Base-by-base conservation (phyloP, 2,329 filamentous ascomycete species). In the Pyrenophora graminea region DNA sequence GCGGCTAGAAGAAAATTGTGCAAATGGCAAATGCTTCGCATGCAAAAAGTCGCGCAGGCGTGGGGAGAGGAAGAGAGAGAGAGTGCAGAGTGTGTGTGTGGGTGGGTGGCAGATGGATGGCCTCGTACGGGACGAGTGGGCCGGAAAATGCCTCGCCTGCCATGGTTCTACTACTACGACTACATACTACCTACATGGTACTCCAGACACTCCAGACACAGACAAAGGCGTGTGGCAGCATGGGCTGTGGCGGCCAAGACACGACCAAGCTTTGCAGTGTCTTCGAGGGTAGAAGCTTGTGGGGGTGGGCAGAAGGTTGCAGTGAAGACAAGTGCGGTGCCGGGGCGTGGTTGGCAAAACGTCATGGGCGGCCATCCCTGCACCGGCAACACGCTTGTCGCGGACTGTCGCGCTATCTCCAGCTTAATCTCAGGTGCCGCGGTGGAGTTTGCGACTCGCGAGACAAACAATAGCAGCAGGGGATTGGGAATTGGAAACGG, bases 341-440 rank as follows among this genome's bases (percentile, higher is more conserved):
- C 25, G 32, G 23, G 46, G 30, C 30, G 39, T 45, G 43, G 32
- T 48, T 48, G 45, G 27, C 45, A 43, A 37, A 52, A 52, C 50
- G 50, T 52, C 50, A 52, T 52, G 45, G 36, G 45, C 36, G 39
- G 34, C 30, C 19, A 52, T 52, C 50, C 50, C 45, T 52, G 45
- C 50, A n/a, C 30, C 19, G 39, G 39, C 13, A 15, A 42, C 44
- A 52, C 49, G 49, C 49, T 43, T 52, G 49, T 48, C 45, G 50
- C 50, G 34, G 50, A 48, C 45, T 39, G 50, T 52, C 45, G 58
- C 55, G 58, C 58, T 59, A 61, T 61, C 58, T 57, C 58, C 57
- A 52, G 58, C 58, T 58, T 60, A 61, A 61, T 61, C 55, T 61
- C 55, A 53, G 54, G 54, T 55, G 55, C 55, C 57, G 50, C 55